Conservation (phyloP, 2,329 filamentous ascomycete species). For the Calonectria pseudoreteaudii region DNA sequence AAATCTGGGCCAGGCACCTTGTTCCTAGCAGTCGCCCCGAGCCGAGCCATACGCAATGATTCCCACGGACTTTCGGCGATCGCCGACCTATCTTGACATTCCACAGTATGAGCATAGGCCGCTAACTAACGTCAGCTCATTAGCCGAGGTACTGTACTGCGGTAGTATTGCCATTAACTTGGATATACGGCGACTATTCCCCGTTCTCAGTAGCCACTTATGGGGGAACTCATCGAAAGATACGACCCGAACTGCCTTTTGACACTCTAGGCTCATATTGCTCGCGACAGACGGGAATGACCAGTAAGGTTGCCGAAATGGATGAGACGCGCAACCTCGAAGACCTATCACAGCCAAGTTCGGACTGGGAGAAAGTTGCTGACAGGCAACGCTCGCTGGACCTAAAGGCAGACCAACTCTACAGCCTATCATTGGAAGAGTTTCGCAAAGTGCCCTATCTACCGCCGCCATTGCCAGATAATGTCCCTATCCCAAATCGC, state of each 20-base stretch:
- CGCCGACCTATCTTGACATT: neutral
- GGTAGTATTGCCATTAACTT: too few species aligned
- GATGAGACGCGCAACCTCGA: neutral
- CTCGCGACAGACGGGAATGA: neutral
- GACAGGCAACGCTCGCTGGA: neutral
- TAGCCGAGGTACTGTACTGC: neutral
- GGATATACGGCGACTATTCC: too few species aligned
- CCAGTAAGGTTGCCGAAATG: neutral
- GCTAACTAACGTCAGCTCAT: neutral
- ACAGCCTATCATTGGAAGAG: conserved; percentile 5
- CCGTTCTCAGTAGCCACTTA: too few species aligned
- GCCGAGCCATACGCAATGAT: neutral
- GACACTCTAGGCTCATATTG: too few species aligned
- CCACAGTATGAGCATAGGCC: neutral
- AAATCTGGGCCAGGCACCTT: neutral
- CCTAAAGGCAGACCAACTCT: neutral
- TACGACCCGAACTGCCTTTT: too few species aligned
- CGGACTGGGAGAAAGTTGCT: conserved; percentile 4
- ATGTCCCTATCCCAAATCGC: neutral
- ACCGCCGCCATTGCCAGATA: neutral
- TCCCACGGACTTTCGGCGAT: neutral
- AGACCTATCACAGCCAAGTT: neutral
- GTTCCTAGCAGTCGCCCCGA: neutral
- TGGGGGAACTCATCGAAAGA: too few species aligned
- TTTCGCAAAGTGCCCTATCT: conserved; percentile 13